Evolutionary conservation across 495 filamentous ascomycete genomes (phyloP).

Genomic region (Echria macrotheca): DNA sequence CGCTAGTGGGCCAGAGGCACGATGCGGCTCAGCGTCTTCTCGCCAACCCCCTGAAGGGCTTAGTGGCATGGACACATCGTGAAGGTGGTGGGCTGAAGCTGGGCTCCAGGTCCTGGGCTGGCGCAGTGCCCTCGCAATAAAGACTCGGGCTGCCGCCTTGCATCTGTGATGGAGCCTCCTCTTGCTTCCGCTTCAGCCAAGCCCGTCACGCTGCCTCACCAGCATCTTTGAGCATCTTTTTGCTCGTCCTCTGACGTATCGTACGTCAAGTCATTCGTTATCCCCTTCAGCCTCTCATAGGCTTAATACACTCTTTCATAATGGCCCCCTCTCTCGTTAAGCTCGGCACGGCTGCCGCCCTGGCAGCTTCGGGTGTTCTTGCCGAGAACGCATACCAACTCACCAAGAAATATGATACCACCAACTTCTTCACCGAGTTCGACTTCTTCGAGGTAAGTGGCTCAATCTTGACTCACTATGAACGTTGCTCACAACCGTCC

Average conservation of each 20-base stretch:
- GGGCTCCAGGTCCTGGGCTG: too few species aligned
- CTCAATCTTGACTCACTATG: too few species aligned
- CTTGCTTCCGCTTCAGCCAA: conserved; percentile 5
- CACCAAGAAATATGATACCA: conserved; percentile 38
- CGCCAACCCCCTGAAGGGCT: too few species aligned
- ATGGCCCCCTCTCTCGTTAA: conserved; percentile 42
- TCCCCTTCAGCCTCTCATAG: conserved; percentile 20
- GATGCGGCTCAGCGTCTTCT: too few species aligned
- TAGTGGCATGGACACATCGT: too few species aligned
- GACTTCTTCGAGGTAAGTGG: conserved; percentile 40
- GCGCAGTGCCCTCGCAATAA: too few species aligned
- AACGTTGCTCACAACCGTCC: background rate
- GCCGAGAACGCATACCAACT: conserved; percentile 35
- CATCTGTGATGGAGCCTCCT: too few species aligned
- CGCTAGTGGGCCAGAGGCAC: too few species aligned
- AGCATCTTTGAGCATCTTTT: conserved; percentile 29
- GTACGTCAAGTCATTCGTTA: conserved; percentile 44
- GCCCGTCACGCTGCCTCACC: conserved; percentile 17
- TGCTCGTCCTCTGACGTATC: conserved; percentile 45
- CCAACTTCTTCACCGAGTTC: conserved; percentile 51
- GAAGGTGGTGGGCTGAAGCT: too few species aligned
- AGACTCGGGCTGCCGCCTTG: too few species aligned
- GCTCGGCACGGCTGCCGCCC: conserved; percentile 31
- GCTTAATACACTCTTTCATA: conserved; percentile 6
- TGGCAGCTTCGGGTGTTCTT: conserved; percentile 29